These are phyloP conservation scores for Aristolochia contorta DNA, from an alignment of 164 flowering plant species.

Conservation along the genomic window DNA sequence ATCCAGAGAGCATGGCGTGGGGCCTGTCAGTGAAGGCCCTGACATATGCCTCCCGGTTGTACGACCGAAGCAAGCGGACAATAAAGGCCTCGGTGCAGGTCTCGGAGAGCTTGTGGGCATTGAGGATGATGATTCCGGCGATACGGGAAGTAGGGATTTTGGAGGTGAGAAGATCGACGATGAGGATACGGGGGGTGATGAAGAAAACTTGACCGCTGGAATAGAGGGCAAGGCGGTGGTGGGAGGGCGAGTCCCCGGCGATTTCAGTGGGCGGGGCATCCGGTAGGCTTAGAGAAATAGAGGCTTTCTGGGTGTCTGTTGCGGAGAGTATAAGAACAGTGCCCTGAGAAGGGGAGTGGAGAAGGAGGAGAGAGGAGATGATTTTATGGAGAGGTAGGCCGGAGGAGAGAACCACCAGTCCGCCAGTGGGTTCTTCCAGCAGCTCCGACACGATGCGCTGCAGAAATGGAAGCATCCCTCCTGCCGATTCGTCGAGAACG, in stretches of 20 bases:
- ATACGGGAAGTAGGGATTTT: slow-evolving; percentile 45
- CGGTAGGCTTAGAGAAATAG: slow-evolving; percentile 19
- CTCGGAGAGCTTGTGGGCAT: slow-evolving; percentile 64
- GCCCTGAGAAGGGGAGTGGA: slow-evolving; percentile 65
- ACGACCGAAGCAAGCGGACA: slow-evolving; percentile 49
- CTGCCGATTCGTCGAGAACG: background rate
- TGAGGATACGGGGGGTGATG: slow-evolving; percentile 81
- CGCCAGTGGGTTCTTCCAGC: slow-evolving; percentile 59
- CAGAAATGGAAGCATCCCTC: slow-evolving; percentile 61
- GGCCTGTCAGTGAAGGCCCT: slow-evolving; percentile 80
- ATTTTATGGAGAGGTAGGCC: slow-evolving; percentile 77
- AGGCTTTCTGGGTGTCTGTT: slow-evolving; percentile 36
- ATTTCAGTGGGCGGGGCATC: slow-evolving; percentile 36
- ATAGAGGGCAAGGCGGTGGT: slow-evolving; percentile 66
- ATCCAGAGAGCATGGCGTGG: slow-evolving; percentile 71
- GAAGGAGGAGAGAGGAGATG: slow-evolving; percentile 57
- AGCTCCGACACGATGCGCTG: slow-evolving; percentile 80
- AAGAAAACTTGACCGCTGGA: slow-evolving; percentile 46
- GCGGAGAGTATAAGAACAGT: slow-evolving; percentile 75
- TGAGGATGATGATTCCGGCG: slow-evolving; percentile 56
- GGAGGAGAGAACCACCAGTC: slow-evolving; percentile 66
- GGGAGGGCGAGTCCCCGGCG: slow-evolving; percentile 62
- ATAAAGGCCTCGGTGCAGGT: slow-evolving; percentile 86
- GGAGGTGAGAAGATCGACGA: slow-evolving; percentile 67
- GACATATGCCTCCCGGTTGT: slow-evolving; percentile 32